Conservation (phyloP, 441 rosid genomes). For the Francoa sonchifolia region DNA sequence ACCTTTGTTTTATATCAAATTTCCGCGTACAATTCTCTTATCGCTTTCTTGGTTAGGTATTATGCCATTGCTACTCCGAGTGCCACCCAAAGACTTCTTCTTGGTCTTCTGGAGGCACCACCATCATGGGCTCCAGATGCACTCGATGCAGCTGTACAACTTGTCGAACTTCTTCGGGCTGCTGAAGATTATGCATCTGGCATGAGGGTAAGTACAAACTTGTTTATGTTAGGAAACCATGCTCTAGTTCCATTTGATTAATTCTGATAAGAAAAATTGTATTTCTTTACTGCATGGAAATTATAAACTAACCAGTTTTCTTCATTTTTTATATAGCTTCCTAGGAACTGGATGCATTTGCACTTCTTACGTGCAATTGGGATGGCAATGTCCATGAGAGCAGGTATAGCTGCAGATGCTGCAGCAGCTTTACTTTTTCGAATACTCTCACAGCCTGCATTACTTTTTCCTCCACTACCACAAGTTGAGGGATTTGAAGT, state of each 20-base stretch:
- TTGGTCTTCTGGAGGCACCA: conserved; percentile 97
- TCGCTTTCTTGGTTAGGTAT: conserved; percentile 37
- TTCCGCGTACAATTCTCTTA: conserved; percentile 2
- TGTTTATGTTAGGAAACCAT: background rate
- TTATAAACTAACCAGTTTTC: background rate
- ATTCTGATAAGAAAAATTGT: background rate
- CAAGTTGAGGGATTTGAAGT: conserved; percentile 86
- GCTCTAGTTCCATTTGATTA: background rate
- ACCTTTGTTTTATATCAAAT: conserved; percentile 4
- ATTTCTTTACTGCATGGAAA: background rate
- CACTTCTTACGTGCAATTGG: conserved; percentile 99
- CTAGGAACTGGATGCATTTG: conserved; percentile 98
- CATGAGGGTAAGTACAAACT: conserved; percentile 50
- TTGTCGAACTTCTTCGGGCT: conserved; percentile 97
- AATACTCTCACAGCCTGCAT: conserved; percentile 89
- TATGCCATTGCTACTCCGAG: conserved; percentile 98
- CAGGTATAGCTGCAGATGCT: conserved; percentile 96
- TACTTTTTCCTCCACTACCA: conserved; percentile 89
- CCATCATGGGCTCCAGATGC: conserved; percentile 99
- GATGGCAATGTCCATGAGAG: conserved; percentile 98
- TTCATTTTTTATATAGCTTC: conserved; percentile 52
- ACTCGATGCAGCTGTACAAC: conserved; percentile 99
- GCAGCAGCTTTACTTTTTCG: conserved; percentile 98
- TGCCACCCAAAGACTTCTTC: conserved; percentile 95
- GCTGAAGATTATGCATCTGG: conserved; percentile 98